Conservation (phyloP, 2,329 filamentous ascomycete species). For the Aspergillus clavatus region DNA sequence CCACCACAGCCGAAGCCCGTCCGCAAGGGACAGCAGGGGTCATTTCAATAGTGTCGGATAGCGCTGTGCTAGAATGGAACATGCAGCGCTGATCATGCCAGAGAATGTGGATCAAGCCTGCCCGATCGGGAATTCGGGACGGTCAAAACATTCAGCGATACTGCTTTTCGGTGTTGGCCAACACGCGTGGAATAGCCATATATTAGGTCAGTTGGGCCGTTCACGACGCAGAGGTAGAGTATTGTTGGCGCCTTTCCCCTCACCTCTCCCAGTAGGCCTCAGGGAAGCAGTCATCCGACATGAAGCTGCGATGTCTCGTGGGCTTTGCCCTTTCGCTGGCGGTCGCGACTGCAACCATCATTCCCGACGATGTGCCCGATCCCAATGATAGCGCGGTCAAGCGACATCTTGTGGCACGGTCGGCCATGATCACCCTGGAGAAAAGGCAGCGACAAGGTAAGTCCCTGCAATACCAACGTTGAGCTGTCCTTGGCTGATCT, state of each 20-base stretch:
- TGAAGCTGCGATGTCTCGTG: background rate
- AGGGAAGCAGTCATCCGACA: too few species aligned
- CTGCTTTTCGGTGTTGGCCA: background rate
- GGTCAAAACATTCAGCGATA: background rate
- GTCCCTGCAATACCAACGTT: constrained; percentile 20
- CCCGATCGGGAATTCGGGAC: background rate
- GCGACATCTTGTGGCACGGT: constrained; percentile 68
- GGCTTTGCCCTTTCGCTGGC: background rate
- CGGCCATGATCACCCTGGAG: constrained; percentile 71
- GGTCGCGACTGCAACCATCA: background rate
- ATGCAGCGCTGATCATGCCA: background rate
- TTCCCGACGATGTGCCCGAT: background rate
- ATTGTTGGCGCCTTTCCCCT: too few species aligned
- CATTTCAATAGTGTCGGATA: background rate
- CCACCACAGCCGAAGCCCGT: too few species aligned
- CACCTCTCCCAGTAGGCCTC: too few species aligned
- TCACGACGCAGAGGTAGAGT: too few species aligned
- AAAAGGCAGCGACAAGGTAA: constrained; percentile 71
- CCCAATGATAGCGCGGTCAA: constrained; percentile 34
- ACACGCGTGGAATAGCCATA: background rate
- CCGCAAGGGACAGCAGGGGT: background rate
- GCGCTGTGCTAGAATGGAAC: background rate
- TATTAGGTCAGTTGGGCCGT: too few species aligned
- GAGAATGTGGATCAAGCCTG: background rate
- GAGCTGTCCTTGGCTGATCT: background rate